phyloP scores from a whole-genome alignment of 2,329 filamentous ascomycete species.

The Furcasterigmium sp. region DNA sequence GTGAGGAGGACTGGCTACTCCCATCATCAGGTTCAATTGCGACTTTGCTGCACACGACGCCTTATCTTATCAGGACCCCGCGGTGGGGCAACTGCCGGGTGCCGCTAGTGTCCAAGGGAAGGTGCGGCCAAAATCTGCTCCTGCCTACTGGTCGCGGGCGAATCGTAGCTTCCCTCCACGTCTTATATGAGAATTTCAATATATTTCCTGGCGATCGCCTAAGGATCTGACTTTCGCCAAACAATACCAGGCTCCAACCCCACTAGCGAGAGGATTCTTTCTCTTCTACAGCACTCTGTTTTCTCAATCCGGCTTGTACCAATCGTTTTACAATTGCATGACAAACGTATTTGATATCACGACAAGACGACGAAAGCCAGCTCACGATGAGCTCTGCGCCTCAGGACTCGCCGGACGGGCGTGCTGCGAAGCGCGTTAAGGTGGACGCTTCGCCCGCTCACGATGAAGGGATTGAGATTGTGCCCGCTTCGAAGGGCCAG shows the following conservation, averaged over 20 bases:
- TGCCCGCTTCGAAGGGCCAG: neutral
- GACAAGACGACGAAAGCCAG: neutral
- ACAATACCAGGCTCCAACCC: neutral
- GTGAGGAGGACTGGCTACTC: no score
- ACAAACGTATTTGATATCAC: no score
- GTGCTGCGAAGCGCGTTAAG: slow-evolving; percentile 16
- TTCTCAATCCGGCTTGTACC: neutral
- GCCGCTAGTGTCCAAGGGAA: neutral
- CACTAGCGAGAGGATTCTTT: neutral
- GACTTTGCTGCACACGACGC: no score
- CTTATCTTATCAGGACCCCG: neutral
- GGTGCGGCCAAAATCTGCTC: neutral
- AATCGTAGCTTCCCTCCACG: neutral
- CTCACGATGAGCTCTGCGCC: neutral
- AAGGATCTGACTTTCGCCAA: neutral
- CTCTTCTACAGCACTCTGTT: neutral
- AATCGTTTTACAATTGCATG: neutral
- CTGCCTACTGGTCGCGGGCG: neutral
- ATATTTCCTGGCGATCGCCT: neutral
- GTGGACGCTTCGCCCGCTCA: slow-evolving; percentile 8
- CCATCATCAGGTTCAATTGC: no score
- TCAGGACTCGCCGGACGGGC: slow-evolving; percentile 11
- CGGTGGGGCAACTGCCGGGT: neutral
- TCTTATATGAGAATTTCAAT: no score
- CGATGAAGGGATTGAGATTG: neutral